Percentiles rank a stretch among this genome's conserved stretches.
These are phyloP conservation scores for Lumnitzera littorea DNA, from an alignment of 345 rosid genomes.

Conservation along the genomic window DNA sequence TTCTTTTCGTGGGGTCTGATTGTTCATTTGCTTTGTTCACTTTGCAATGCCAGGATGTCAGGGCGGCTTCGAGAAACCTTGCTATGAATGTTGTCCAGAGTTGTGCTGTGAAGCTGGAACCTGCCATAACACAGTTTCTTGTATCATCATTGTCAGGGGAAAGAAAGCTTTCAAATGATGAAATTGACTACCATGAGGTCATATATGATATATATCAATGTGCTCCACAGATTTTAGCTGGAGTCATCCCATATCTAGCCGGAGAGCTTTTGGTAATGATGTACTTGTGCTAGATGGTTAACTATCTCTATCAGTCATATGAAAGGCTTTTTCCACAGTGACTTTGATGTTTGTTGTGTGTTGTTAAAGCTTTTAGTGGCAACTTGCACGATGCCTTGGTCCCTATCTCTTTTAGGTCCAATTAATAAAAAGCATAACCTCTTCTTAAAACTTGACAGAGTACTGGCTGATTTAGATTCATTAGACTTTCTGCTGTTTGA, in stretches of 20 bases:
- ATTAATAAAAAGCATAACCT: too few relatives aligned
- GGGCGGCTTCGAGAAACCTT: slow-evolving; percentile 68
- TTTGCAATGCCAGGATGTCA: slow-evolving; percentile 39
- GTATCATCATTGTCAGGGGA: slow-evolving; percentile 88
- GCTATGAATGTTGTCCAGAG: slow-evolving; percentile 84
- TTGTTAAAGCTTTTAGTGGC: too few relatives aligned
- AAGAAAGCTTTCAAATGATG: slow-evolving; percentile 35
- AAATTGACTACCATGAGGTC: slow-evolving; percentile 85
- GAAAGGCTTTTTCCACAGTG: slow-evolving; percentile 1
- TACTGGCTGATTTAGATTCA: too few relatives aligned
- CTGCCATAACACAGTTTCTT: slow-evolving; percentile 77
- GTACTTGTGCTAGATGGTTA: slow-evolving; percentile 5
- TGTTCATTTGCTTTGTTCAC: neutral
- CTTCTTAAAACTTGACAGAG: too few relatives aligned
- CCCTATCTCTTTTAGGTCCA: too few relatives aligned
- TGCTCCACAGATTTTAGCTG: slow-evolving; percentile 81
- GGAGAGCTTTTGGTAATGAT: slow-evolving; percentile 90
- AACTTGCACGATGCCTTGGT: too few relatives aligned
- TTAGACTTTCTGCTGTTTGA: neutral
- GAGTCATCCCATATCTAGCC: slow-evolving; percentile 78
- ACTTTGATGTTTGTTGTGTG: neutral
- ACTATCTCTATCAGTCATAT: slow-evolving; percentile 3
- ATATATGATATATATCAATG: slow-evolving; percentile 73
- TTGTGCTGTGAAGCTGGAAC: slow-evolving; percentile 82
- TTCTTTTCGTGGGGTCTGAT: neutral